These are phyloP conservation scores for Botrytis paeoniae DNA, from an alignment of 2,329 filamentous ascomycete genomes.

Conservation along the genomic window DNA sequence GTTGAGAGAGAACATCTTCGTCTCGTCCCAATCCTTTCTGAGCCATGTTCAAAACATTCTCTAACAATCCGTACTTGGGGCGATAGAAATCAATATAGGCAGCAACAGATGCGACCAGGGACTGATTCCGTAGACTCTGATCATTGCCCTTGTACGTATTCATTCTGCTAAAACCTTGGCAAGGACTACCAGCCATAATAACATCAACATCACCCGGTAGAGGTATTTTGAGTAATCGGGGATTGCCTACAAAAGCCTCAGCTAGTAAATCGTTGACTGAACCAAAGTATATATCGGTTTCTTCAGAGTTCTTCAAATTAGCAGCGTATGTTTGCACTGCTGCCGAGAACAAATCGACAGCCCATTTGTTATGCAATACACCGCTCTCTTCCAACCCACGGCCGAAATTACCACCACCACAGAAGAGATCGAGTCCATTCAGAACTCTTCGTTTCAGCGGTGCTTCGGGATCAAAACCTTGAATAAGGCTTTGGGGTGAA, in stretches of 20 bases:
- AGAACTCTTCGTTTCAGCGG: slow-evolving; percentile 42
- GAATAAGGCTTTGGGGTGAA: slow-evolving; percentile 43
- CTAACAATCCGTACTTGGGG: slow-evolving; percentile 71
- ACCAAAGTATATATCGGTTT: slow-evolving; percentile 59
- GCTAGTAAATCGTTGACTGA: slow-evolving; percentile 68
- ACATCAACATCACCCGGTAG: slow-evolving; percentile 62
- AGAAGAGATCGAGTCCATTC: slow-evolving; percentile 69
- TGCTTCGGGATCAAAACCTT: slow-evolving; percentile 53
- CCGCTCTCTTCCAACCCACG: slow-evolving; percentile 71
- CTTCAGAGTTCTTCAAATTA: slow-evolving; percentile 49
- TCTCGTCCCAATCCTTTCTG: slow-evolving; percentile 43
- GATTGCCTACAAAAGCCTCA: slow-evolving; percentile 51
- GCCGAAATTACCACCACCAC: slow-evolving; percentile 74
- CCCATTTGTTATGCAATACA: slow-evolving; percentile 61
- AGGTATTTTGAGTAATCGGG: slow-evolving; percentile 47
- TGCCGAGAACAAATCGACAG: slow-evolving; percentile 61
- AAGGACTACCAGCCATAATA: slow-evolving; percentile 72
- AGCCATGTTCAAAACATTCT: slow-evolving; percentile 71
- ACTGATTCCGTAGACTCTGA: slow-evolving; percentile 65
- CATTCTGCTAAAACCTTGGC: slow-evolving; percentile 68
- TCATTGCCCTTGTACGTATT: slow-evolving; percentile 57
- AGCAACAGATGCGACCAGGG: slow-evolving; percentile 72
- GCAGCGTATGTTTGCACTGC: slow-evolving; percentile 74
- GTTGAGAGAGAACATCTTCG: slow-evolving; percentile 68
- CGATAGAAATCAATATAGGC: slow-evolving; percentile 72